Evolutionary conservation across 768 basidiomycete species (phyloP), one percentile per base, ranked within the genome.

Genomic region (Multifurca ochricompacta): DNA sequence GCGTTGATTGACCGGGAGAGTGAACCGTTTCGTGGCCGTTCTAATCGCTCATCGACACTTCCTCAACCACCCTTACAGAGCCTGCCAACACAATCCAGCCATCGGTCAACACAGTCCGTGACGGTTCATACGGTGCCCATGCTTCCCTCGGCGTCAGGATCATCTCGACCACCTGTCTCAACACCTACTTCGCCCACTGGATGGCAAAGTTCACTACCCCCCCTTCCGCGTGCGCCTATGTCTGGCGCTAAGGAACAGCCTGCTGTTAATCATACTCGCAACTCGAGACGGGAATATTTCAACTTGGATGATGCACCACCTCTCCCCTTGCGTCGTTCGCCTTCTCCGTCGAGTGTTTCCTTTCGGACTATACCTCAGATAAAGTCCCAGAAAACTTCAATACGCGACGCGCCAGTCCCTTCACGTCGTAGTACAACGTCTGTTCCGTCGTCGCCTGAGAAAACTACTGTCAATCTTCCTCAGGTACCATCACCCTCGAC

Each of bases 271-370:
- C 57, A 46, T 23, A 21, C 46, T 30, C 48, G 44, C 28, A 47
- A 13, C 19, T 9, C 46, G 19, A 45, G 32, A 37, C 58, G 35
- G 10, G 60, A 61, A 54, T 59, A 54, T 34, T 57, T 61, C 49
- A 59, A 61, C 19, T 31, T 61, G 27, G 60, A 61, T 52, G 60
- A 61, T 11, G 53, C 60, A 14, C 60, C 60, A 16, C 60, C 60
- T 6, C 53, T 54, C 18, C 59, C 60, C 39, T 23, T 59, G 18
- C 60, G 60, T 11, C 60, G 60, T 10, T 59, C 60, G 18, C 60
- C 60, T 23, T 61, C 60, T 3, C 58, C 60, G n/a, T 61, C 60
- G 2, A 39, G 27, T 27, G 18, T 31, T 35, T 37, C 40, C 11
- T 16, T 35, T 14, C 30, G 40, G 41, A 14, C 36, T 32, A 27